Evolutionary conservation across 2,329 filamentous ascomycete species (phyloP), one percentile per base, ranked within the genome.

Genomic region (Trichothecium sympodiale): DNA sequence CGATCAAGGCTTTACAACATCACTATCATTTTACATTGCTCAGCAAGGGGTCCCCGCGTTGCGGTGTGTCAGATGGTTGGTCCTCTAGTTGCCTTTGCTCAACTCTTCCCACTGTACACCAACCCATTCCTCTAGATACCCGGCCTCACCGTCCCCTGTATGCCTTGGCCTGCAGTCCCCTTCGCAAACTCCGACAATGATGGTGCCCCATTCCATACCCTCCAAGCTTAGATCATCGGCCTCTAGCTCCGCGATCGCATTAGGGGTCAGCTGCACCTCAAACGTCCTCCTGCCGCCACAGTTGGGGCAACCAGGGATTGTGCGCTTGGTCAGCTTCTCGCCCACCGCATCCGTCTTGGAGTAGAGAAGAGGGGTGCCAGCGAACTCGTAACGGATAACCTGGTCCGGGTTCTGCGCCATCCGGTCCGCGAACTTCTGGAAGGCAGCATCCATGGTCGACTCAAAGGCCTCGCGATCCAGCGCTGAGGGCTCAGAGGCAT

Each of bases 121-220:
- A n/a, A 74, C 78, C 89, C 91, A 98, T 60, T 98, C 91, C 64
- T 96, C 91, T 14, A 87, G 51, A 59, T 93, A 96, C 2, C 80
- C 84, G 1, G 78, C 73, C 50, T 77, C 69, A 0, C 77, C 82
- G 26, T 69, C 64, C 10, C 59, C 57, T 6, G 76, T 68, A 1
- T 72, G 71, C 5, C 57, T 56, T 13, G 76, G 74, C 48, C 71
- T 67, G 54, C 91, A 96, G 55, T 96, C 85, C 51, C 62, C 74
- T 44, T 71, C 75, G 56, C 91, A 98, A 7, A 93, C 86, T 0
- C 77, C 87, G 27, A 96, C 65, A 39, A 98, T 76, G 8, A 98
- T 72, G 1, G 87, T 96, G 0, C 89, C 89, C 91, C 91, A 98
- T 51, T 98, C 91, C 91, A 98, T 98, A 0, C 88, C 91, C 65